Evolutionary conservation across 2,329 filamentous ascomycete genomes (phyloP).

Genomic region (Aspergillus glaucus): DNA sequence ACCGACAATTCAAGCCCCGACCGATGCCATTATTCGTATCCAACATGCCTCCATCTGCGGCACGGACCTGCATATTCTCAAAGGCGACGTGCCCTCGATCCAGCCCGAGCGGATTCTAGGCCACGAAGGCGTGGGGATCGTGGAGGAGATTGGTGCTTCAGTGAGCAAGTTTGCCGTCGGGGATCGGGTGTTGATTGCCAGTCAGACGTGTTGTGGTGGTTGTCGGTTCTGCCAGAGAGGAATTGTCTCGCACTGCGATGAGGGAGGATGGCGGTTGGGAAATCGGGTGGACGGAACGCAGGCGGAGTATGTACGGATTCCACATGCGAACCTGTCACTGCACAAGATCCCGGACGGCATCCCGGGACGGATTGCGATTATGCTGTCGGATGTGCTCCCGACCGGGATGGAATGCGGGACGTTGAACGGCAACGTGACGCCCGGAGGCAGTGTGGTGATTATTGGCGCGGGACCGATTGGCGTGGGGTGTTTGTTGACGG

Average conservation of each 20-base stretch:
- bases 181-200: conserved; percentile 49
- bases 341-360: conserved; percentile 38
- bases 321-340: conserved; percentile 43
- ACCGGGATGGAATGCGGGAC: conserved; percentile 49
- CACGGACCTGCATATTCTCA: conserved; percentile 52
- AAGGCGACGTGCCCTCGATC: conserved; percentile 47
- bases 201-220: conserved; percentile 46
- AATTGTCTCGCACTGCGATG: conserved; percentile 50
- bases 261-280: conserved; percentile 52
- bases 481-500: conserved; percentile 45
- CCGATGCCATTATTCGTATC: conserved; percentile 48
- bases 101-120: conserved; percentile 44
- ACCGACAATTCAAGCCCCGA: conserved; percentile 37
- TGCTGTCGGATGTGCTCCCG: conserved; percentile 48
- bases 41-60: conserved; percentile 49
- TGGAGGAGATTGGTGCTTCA: conserved; percentile 41
- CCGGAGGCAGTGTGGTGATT: conserved; percentile 46
- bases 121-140: conserved; percentile 49
- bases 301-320: conserved; percentile 51
- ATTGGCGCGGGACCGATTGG: conserved; percentile 51
- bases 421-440: conserved; percentile 44
- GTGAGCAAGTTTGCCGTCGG: conserved; percentile 45
- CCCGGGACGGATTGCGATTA: conserved; percentile 25
- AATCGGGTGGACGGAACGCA: conserved; percentile 50
- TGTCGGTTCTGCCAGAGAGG: conserved; percentile 48